Evolutionary conservation across 768 basidiomycete genomes (phyloP), one percentile per base, ranked within the genome.

Genomic region (Agaricus sinodeliciosus): DNA sequence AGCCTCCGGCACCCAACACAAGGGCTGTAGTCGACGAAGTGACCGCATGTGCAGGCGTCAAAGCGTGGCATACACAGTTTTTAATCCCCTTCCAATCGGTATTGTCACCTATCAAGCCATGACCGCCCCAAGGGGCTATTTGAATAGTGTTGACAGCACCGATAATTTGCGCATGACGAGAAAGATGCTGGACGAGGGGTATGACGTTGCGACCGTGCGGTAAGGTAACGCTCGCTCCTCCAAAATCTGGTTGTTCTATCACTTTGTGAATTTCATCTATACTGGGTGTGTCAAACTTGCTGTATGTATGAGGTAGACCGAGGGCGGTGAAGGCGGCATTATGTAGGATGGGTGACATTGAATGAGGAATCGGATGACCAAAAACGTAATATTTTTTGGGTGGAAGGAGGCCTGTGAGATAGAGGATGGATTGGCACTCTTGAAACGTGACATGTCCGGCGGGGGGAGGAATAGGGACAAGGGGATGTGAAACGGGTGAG

Each of bases 211-310:
- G 69, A 67, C 90, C 89, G 72, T 84, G 79, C 9, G 89, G 89
- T 55, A 90, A 88, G 15, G 89, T 91, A 39, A 90, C 85, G 22
- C 82, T 85, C n/a, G 87, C 89, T 1, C 89, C 89, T 4, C 89
- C 89, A 59, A 90, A 90, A 15, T 75, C 72, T 0, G 75, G 67
- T 0, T 71, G 66, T 4, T 65, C 60, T 13, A 90, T 67, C 12
- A 79, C 69, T 1, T 67, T 63, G 56, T 66, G 67, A 28, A 87
- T 63, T 51, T 73, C 72, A 3, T 76, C 72, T 4, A 86, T 72
- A 3, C 67, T 61, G 3, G 64, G 61, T 0, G 81, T 79, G 68
- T 90, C 85, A 46, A 81, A 68, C 34, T 81, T 65, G 36, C 67
- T 72, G 62, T 90, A 91, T 15, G 63, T 62, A 61, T 90, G 79